Percentiles rank a stretch among this genome's conserved stretches.
Evolutionary conservation across 495 filamentous ascomycete species (phyloP).

Genomic region (Hypoxylon lenormandii): DNA sequence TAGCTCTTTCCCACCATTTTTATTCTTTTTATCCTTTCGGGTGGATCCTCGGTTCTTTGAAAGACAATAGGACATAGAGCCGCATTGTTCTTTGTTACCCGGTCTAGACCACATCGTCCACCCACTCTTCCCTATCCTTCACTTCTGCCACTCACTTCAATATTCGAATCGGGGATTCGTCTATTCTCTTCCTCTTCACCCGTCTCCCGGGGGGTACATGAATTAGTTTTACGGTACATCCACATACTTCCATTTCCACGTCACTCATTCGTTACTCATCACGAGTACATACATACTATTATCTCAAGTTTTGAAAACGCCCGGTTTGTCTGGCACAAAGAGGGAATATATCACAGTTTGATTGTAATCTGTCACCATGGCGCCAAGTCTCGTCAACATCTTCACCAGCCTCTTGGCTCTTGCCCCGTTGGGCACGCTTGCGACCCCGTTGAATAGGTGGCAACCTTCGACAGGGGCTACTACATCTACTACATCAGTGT

Average conservation of each 20-base stretch:
- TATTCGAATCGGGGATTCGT: slow-evolving; percentile 42
- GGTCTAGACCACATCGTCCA: slow-evolving; percentile 15
- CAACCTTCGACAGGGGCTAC: slow-evolving; percentile 40
- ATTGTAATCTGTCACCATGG: slow-evolving; percentile 39
- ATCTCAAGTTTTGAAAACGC: not conserved
- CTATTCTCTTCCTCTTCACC: not conserved
- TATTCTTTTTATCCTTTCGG: slow-evolving; percentile 22
- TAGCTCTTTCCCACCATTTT: slow-evolving; percentile 19
- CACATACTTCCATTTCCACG: slow-evolving; percentile 7
- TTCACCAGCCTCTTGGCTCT: slow-evolving; percentile 52
- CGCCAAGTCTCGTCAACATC: slow-evolving; percentile 48
- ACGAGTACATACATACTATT: slow-evolving; percentile 13
- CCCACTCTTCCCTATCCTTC: slow-evolving; percentile 2
- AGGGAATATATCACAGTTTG: not conserved
- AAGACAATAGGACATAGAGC: slow-evolving; percentile 31
- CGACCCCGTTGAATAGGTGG: slow-evolving; percentile 38
- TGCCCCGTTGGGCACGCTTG: slow-evolving; percentile 41
- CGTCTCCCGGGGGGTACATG: not conserved
- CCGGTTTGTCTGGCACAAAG: slow-evolving; percentile 45
- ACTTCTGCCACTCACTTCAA: slow-evolving; percentile 29
- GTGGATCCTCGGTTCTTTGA: slow-evolving; percentile 16
- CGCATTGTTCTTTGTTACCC: slow-evolving; percentile 20
- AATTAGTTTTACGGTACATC: slow-evolving; percentile 7
- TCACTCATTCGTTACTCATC: slow-evolving; percentile 11
- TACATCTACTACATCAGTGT: slow-evolving; percentile 51